Percentiles rank a stretch among this genome's conserved stretches.
Conservation (phyloP, 2,329 filamentous ascomycete species). For the Colletotrichum tropicicola region DNA sequence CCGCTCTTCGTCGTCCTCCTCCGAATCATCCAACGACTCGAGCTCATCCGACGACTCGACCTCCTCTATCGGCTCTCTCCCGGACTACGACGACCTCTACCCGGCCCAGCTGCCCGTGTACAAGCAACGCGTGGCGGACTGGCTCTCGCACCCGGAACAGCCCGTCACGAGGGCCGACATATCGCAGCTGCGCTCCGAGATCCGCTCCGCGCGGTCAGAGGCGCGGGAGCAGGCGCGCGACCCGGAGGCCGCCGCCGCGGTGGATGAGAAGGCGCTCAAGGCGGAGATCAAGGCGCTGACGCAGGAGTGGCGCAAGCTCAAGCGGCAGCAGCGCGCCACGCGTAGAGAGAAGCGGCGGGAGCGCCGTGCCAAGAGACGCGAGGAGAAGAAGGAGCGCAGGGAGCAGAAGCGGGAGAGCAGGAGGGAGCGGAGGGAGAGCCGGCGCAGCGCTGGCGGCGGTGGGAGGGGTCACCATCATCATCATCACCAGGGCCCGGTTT, state of each 20-base stretch:
- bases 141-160: slow-evolving; percentile 59
- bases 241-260: not conserved
- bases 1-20: slow-evolving; percentile 44
- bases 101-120: slow-evolving; percentile 58
- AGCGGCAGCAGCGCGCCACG: slow-evolving; percentile 39
- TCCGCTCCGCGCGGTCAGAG: not conserved
- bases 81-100: slow-evolving; percentile 59
- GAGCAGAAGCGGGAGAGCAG: slow-evolving; percentile 41
- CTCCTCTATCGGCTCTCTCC: slow-evolving; percentile 61
- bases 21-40: slow-evolving; percentile 45
- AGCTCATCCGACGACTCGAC: slow-evolving; percentile 44
- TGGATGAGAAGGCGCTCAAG: slow-evolving; percentile 47
- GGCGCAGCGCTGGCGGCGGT: slow-evolving; percentile 11
- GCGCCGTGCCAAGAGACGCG: slow-evolving; percentile 38
- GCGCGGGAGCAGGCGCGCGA: not conserved
- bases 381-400: slow-evolving; percentile 42
- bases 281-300: slow-evolving; percentile 55
- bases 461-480: slow-evolving; percentile 9
- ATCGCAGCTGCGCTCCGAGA: slow-evolving; percentile 23
- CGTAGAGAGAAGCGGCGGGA: slow-evolving; percentile 42
- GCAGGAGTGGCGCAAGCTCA: slow-evolving; percentile 50
- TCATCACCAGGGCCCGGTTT: slow-evolving; percentile 1
- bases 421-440: slow-evolving; percentile 40
- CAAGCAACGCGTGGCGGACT: slow-evolving; percentile 53
- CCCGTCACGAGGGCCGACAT: slow-evolving; percentile 57